These are phyloP conservation scores for Tirmania nivea DNA, from an alignment of 495 filamentous ascomycete genomes.

Conservation along the genomic window DNA sequence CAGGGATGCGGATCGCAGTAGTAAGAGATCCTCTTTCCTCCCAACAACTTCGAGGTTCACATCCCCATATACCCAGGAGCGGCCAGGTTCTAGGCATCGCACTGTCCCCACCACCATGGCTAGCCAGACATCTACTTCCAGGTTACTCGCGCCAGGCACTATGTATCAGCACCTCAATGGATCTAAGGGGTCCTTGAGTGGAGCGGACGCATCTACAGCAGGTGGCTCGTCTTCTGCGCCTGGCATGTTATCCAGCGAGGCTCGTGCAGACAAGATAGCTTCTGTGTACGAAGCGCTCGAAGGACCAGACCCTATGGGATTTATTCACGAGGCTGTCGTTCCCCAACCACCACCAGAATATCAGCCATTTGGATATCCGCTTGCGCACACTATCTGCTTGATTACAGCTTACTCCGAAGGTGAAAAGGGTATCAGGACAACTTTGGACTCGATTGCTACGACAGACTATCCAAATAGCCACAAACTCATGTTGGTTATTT, in stretches of 20 bases:
- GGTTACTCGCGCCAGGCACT: conserved; percentile 44
- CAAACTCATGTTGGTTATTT: conserved; percentile 86
- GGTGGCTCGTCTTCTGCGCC: neutral
- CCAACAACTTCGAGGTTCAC: conserved; percentile 86
- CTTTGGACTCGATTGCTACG: conserved; percentile 85
- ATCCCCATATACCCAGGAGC: conserved; percentile 61
- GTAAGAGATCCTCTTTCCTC: conserved; percentile 67
- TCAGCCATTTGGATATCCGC: conserved; percentile 84
- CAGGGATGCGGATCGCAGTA: conserved; percentile 47
- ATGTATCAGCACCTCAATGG: conserved; percentile 54
- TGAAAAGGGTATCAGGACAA: conserved; percentile 75
- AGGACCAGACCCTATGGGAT: conserved; percentile 64
- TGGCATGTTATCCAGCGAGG: conserved; percentile 1
- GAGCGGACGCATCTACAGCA: conserved; percentile 3
- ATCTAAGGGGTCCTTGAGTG: conserved; percentile 14
- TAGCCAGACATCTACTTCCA: conserved; percentile 63
- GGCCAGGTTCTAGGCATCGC: conserved; percentile 29
- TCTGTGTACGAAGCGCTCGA: conserved; percentile 29
- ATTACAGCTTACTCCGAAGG: conserved; percentile 98
- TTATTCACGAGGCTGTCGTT: conserved; percentile 87
- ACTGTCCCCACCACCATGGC: conserved; percentile 78
- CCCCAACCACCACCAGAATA: conserved; percentile 95
- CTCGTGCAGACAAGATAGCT: conserved; percentile 32
- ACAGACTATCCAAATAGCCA: conserved; percentile 99
- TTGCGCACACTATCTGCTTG: conserved; percentile 81